Base-by-base conservation (phyloP, 108 stramenopile genomes). In the Stephanodiscus triporus region DNA sequence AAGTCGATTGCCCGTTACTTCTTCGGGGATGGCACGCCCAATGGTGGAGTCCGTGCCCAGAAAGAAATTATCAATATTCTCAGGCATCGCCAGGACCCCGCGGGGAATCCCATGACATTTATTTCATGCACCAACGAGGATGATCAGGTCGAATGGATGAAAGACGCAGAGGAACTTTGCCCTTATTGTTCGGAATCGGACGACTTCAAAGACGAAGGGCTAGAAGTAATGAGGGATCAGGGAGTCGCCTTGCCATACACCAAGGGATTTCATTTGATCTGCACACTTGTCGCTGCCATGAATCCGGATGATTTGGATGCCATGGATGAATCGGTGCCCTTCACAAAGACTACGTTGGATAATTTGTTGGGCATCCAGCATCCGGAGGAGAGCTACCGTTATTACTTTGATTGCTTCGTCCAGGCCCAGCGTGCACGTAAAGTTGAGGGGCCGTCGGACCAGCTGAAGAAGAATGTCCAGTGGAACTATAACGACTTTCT, bases 71-170 rank as follows among this genome's bases (percentile, higher is more conserved):
- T 62, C 40, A 51, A 63, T 4, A 68, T 84, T n/a, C 40, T 86
- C 9, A 76, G 42, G 47, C 54, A 81, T 69, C 79, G 85, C 0
- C 68, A 61, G 48, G 66, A 81, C 43, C 85, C 85, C 1, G 59
- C 59, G 0, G 58, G 49, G 13, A 86, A 84, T 67, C 85, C 83
- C 17, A 49, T 86, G 9, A 86, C 85, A 4, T 86, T 86, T 63
- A 66, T 86, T 40, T 77, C 70, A 67, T 86, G 85, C 42, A 83
- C 85, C 26, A 81, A 84, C 67, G 72, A 84, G 24, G 79, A 77
- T 80, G 71, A 48, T 9, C 71, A 81, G 50, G 84, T 84, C 1
- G 80, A 81, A 57, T 86, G 85, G 85, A 86, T 86, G 85, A 86
- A 86, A 23, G 79, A 81, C 40, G 51, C 68, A 29, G 83, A 86